These are phyloP conservation scores for Sclerotinia subarctica DNA, from an alignment of 2,329 filamentous ascomycete species.

Conservation along the genomic window DNA sequence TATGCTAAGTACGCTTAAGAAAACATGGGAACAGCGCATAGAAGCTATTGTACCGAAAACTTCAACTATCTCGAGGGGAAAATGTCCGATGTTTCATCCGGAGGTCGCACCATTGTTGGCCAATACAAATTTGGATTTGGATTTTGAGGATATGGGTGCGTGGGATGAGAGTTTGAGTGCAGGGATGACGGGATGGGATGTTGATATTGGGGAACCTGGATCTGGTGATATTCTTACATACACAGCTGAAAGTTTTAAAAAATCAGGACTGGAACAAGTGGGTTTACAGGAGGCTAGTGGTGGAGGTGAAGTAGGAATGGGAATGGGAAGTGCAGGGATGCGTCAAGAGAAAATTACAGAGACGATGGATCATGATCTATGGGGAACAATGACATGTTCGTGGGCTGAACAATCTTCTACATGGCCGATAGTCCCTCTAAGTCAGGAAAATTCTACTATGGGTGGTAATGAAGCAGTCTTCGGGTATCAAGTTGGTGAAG, in stretches of 20 bases:
- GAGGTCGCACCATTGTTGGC: neutral
- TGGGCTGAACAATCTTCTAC: slow-evolving; percentile 25
- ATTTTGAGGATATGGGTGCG: slow-evolving; percentile 23
- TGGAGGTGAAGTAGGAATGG: neutral
- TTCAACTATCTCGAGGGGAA: neutral
- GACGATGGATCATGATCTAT: slow-evolving; percentile 30
- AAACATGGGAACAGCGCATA: neutral
- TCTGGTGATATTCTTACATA: neutral
- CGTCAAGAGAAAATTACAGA: neutral
- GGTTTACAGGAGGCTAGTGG: neutral
- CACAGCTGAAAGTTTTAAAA: neutral
- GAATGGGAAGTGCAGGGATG: neutral
- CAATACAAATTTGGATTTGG: slow-evolving; percentile 8
- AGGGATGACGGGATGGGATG: neutral
- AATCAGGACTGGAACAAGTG: neutral
- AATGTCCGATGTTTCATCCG: slow-evolving; percentile 16
- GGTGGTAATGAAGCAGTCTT: neutral
- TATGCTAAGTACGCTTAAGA: slow-evolving; percentile 9
- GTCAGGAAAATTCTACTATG: too few species aligned
- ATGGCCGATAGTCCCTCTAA: neutral
- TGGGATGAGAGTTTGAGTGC: neutral
- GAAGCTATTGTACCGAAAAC: neutral
- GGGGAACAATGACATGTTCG: slow-evolving; percentile 36
- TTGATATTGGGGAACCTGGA: neutral
- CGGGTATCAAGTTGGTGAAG: neutral